phyloP scores from a whole-genome alignment of 2,329 filamentous ascomycete species.

The Exophiala bonariae region DNA sequence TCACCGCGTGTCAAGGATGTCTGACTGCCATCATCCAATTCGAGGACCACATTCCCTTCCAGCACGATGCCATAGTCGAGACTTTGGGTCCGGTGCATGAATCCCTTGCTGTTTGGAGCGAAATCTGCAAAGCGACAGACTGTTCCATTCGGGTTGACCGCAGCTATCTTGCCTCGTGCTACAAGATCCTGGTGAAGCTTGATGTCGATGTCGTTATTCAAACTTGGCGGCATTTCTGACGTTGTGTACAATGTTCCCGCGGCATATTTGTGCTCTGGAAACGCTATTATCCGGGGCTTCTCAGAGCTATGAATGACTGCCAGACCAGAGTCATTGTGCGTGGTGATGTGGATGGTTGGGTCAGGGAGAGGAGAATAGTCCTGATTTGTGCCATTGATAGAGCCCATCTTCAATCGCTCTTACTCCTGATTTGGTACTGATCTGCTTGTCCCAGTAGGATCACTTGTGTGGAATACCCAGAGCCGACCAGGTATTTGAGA shows the following conservation, averaged over 20 bases:
- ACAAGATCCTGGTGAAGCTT: constrained; percentile 1
- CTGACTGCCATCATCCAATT: constrained; percentile 51
- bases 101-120: constrained; percentile 38
- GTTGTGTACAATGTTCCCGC: background rate
- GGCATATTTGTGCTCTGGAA: background rate
- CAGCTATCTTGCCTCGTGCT: background rate
- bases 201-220: constrained; percentile 13
- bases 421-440: too few relatives aligned
- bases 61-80: constrained; percentile 57
- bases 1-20: constrained; percentile 50
- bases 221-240: background rate
- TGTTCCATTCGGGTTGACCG: constrained; percentile 7
- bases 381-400: background rate
- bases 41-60: constrained; percentile 53
- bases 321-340: constrained; percentile 4
- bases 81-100: constrained; percentile 55
- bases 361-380: background rate
- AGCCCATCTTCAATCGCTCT: background rate
- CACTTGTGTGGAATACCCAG: too few relatives aligned
- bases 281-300: background rate
- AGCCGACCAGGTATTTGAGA: too few relatives aligned
- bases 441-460: too few relatives aligned
- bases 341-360: constrained; percentile 9
- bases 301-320: constrained; percentile 6
- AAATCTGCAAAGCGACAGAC: constrained; percentile 43